These are phyloP conservation scores for Ophiostoma australiae DNA, from an alignment of 2,329 filamentous ascomycete genomes.

Conservation along the genomic window DNA sequence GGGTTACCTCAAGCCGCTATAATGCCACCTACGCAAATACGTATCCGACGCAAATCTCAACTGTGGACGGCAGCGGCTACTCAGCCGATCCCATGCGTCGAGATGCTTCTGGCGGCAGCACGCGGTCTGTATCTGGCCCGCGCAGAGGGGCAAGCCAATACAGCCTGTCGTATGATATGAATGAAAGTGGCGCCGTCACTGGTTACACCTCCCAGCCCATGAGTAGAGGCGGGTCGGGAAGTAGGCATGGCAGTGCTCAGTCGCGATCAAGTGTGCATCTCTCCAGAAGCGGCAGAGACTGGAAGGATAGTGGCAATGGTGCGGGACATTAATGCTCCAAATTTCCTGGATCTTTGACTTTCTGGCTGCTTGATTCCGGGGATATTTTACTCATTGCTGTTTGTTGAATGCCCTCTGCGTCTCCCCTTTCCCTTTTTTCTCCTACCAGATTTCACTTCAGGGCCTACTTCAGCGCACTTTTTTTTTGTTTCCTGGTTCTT, in stretches of 20 bases:
- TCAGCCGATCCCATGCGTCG: constrained; percentile 29
- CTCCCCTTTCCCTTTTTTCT: not conserved
- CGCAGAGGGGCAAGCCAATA: not conserved
- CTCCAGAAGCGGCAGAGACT: not conserved
- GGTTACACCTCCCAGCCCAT: not conserved
- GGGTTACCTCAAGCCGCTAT: not conserved
- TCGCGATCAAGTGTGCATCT: not conserved
- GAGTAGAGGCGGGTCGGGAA: not conserved
- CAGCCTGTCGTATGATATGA: not conserved
- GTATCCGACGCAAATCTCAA: constrained; percentile 16
- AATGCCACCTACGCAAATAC: not conserved
- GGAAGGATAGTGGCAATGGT: not conserved
- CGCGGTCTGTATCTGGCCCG: not conserved
- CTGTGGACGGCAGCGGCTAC: not conserved
- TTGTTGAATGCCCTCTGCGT: not conserved
- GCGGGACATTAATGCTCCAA: not conserved
- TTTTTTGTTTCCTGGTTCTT: not conserved
- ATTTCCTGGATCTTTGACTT: not conserved
- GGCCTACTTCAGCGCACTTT: not conserved
- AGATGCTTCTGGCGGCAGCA: constrained; percentile 24
- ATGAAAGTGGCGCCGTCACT: not conserved
- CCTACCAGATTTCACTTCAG: not conserved
- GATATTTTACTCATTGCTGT: not conserved
- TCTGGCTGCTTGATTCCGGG: not conserved
- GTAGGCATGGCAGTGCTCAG: not conserved